Base-by-base conservation (phyloP, 129 eudicot genomes). In the Saposhnikovia divaricata region DNA sequence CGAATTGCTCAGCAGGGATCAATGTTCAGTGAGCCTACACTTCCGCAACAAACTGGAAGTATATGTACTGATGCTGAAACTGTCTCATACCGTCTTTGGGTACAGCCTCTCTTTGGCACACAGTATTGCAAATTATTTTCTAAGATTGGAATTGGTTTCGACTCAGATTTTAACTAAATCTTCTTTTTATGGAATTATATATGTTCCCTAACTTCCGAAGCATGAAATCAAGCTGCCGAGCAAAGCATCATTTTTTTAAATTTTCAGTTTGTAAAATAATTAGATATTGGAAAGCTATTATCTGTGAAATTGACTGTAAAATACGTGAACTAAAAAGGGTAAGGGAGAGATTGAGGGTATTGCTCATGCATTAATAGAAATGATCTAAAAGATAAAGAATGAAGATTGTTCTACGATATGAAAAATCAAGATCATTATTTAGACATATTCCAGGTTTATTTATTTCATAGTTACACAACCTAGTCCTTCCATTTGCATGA, bases 71-170 rank as follows among this genome's bases (percentile, higher is more conserved):
- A 91, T 86, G 89, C 89, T 0, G 93, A 89, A 53, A 76, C 90
- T 2, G 96, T 92, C 59, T 94, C 98, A 8, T 90, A 94, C 83
- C 89, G 96, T 77, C 89, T 94, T 1, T 94, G 98, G 98, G 98
- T 94, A 90, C 45, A 61, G 43, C 75, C 53, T 65, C 50, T 74
- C 43, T 31, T 40, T 31, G 43, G 42, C 42, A 31, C 23, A 11
- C 59, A 31, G 5, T 31, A 31, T 68, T 28, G 73, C 73, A 31
- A 68, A 5, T 66, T 28, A 13, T 31, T 13, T 31, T 68, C 21
- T 31, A 4, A 12, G 23, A 68, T 31, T 68, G 38, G 43, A 31
- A 31, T 68, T 68, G 43, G 40, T 28, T 4, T 66, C 0, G 9
- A 66, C 43, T 68, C 3, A 4, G 23, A 15, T 27, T 31, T 1